A percentile compares a stretch with the other conserved stretches of the same genome.
These are phyloP conservation scores for Nicotiana benthamiana DNA, from an alignment of 257 asterid species.

Conservation along the genomic window DNA sequence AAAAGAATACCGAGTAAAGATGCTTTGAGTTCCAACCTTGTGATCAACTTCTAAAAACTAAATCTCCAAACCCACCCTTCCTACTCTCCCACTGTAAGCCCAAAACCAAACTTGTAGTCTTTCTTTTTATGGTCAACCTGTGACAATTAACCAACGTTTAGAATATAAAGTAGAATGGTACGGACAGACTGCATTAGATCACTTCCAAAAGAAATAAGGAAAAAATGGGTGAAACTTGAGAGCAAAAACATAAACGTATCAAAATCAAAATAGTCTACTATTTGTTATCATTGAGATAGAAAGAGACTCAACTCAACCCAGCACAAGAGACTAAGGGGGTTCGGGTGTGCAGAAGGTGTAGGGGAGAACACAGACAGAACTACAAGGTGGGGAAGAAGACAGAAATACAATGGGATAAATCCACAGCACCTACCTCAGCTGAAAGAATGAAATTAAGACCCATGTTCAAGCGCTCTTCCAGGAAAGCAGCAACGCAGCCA, in stretches of 20 bases:
- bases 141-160: constrained; percentile 8
- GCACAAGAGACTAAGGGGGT: background rate
- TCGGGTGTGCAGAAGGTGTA: background rate
- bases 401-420: background rate
- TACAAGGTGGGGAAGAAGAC: background rate
- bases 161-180: background rate
- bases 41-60: background rate
- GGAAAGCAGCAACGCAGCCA: constrained; percentile 61
- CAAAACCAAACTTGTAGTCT: constrained; percentile 83
- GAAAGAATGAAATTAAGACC: constrained; percentile 90
- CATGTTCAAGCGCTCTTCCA: constrained; percentile 79
- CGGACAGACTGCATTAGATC: background rate
- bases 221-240: background rate
- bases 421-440: constrained; percentile 55
- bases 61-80: background rate
- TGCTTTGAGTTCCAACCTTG: constrained; percentile 4
- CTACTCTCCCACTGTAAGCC: constrained; percentile 83
- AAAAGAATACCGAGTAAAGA: constrained; percentile 9
- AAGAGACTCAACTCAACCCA: background rate
- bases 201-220: background rate
- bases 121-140: constrained; percentile 82
- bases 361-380: background rate
- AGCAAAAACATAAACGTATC: background rate
- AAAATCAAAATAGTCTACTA: background rate
- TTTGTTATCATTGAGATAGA: background rate